Percentiles rank a stretch among this genome's conserved stretches.
Conservation (phyloP, 352 stramenopile genomes). For the Phytophthora nicotianae region DNA sequence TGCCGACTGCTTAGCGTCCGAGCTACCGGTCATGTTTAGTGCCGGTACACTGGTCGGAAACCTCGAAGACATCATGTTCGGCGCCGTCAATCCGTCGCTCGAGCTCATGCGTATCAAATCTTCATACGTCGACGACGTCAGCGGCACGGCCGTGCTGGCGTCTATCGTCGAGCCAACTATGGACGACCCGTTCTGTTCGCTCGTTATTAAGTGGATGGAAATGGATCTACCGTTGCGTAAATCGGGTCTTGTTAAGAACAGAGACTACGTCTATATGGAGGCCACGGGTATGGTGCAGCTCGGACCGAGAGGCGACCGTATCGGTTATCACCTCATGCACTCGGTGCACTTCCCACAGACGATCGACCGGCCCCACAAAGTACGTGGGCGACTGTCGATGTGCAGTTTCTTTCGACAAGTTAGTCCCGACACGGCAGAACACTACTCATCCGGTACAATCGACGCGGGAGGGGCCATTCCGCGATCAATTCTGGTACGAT, state of each 20-base stretch:
- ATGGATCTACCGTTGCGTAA: conserved; percentile 32
- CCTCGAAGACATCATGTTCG: conserved; percentile 52
- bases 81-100: conserved; percentile 36
- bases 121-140: conserved; percentile 51
- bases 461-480: conserved; percentile 44
- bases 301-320: conserved; percentile 40
- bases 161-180: conserved; percentile 45
- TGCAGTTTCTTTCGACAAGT: conserved; percentile 44
- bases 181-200: conserved; percentile 56
- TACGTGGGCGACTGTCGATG: conserved; percentile 38
- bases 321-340: conserved; percentile 67
- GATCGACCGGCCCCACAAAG: conserved; percentile 17
- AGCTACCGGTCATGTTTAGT: conserved; percentile 36
- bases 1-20: conserved; percentile 18
- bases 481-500: conserved; percentile 35
- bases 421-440: conserved; percentile 33
- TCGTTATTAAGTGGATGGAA: conserved; percentile 47
- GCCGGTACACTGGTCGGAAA: conserved; percentile 35
- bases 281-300: conserved; percentile 50
- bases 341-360: conserved; percentile 58
- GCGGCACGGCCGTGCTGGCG: conserved; percentile 44
- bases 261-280: conserved; percentile 58
- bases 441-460: conserved; percentile 42
- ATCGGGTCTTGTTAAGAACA: conserved; percentile 38
- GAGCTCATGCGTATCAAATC: conserved; percentile 48